Conservation (phyloP, 1,139 yeast species). For the Sugiyamaella pinicola region DNA sequence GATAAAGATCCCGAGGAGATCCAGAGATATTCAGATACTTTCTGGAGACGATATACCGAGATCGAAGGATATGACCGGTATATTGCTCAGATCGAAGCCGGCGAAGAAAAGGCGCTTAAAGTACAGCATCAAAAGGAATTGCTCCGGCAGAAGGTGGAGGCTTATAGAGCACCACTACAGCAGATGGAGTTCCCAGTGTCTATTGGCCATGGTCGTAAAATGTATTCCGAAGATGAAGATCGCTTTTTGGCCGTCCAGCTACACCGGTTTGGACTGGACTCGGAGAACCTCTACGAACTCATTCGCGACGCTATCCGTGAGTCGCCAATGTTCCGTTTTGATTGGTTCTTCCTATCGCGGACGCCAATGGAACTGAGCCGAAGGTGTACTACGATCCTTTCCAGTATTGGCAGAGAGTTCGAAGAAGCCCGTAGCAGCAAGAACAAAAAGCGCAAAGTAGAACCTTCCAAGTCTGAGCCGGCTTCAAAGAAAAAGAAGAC, state of each 20-base stretch:
- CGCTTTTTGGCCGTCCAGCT: slow-evolving; percentile 74
- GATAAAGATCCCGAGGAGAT: slow-evolving; percentile 73
- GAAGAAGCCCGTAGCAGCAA: slow-evolving; percentile 45
- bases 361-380: slow-evolving; percentile 83
- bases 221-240: slow-evolving; percentile 85
- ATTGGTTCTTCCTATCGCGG: slow-evolving; percentile 86
- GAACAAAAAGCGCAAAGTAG: slow-evolving; percentile 21
- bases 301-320: slow-evolving; percentile 73
- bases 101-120: slow-evolving; percentile 76
- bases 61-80: slow-evolving; percentile 88
- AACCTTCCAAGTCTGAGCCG: slow-evolving; percentile 18
- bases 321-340: slow-evolving; percentile 79
- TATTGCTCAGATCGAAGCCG: slow-evolving; percentile 80
- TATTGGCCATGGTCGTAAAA: slow-evolving; percentile 83
- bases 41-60: slow-evolving; percentile 72
- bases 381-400: slow-evolving; percentile 74
- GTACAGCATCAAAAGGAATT: slow-evolving; percentile 66
- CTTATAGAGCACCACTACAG: slow-evolving; percentile 68
- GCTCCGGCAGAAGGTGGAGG: slow-evolving; percentile 63
- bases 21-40: slow-evolving; percentile 62
- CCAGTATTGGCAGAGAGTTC: slow-evolving; percentile 77
- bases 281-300: slow-evolving; percentile 69
- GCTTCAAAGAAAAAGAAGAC: slow-evolving; percentile 23
- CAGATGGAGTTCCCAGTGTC: slow-evolving; percentile 79
- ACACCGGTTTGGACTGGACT: slow-evolving; percentile 72